Evolutionary conservation across 164 flowering plant genomes (phyloP).

Genomic region (Tinospora cordifolia): DNA sequence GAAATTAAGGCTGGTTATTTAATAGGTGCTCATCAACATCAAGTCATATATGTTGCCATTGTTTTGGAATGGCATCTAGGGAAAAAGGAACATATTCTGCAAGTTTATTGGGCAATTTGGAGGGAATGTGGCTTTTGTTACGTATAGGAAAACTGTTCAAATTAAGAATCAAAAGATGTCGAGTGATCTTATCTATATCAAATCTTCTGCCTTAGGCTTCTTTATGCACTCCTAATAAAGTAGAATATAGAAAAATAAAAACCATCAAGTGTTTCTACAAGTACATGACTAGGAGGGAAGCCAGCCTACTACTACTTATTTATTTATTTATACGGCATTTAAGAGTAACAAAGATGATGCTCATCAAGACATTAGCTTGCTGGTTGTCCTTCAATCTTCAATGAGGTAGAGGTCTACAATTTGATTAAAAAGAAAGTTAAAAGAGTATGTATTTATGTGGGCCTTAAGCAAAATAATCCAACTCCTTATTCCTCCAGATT

Average conservation of each 20-base stretch:
- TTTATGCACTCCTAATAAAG: background rate
- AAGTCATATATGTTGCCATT: background rate
- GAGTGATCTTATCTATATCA: background rate
- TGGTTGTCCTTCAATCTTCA: no score
- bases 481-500: no score
- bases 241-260: background rate
- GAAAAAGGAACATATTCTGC: background rate
- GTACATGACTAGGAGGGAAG: no score
- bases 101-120: background rate
- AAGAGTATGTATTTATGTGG: no score
- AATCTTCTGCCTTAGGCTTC: background rate
- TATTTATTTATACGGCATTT: no score
- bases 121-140: background rate
- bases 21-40: background rate
- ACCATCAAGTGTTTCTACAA: no score
- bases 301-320: no score
- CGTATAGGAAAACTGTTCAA: background rate
- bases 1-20: background rate
- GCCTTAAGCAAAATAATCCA: no score
- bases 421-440: no score
- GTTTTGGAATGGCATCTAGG: background rate
- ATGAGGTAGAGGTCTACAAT: no score
- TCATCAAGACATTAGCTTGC: no score
- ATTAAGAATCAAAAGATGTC: background rate
- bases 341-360: no score